Percentiles rank a stretch among this genome's conserved stretches.
These are phyloP conservation scores for Dendryphion nanum DNA, from an alignment of 2,329 filamentous ascomycete genomes.

Conservation along the genomic window DNA sequence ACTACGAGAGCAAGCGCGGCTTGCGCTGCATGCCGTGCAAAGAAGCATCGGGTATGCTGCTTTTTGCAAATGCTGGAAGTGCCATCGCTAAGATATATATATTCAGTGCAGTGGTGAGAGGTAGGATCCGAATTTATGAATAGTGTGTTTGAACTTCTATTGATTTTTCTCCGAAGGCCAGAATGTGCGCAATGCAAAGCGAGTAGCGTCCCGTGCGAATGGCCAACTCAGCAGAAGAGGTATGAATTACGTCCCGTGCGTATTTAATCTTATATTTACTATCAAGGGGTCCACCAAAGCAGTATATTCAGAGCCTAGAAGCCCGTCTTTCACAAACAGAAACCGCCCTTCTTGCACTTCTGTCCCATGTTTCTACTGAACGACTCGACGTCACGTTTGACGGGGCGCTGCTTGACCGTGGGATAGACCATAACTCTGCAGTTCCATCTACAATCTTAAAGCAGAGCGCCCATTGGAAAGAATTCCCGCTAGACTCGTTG, in stretches of 20 bases:
- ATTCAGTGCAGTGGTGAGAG: background rate
- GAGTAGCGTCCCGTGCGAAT: conserved; percentile 2
- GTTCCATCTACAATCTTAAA: too few relatives aligned
- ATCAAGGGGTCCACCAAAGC: conserved; percentile 3
- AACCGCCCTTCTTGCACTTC: background rate
- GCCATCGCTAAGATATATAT: background rate
- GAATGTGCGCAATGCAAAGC: conserved; percentile 3
- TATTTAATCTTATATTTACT: background rate
- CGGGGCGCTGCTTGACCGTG: too few relatives aligned
- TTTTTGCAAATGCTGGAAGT: background rate
- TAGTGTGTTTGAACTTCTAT: too few relatives aligned
- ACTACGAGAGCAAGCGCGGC: conserved; percentile 1
- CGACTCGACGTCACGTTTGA: background rate
- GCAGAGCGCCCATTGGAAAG: too few relatives aligned
- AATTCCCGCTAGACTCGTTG: background rate
- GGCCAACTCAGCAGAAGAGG: conserved; percentile 4
- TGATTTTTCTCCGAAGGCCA: conserved; percentile 1
- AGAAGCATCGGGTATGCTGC: conserved; percentile 1
- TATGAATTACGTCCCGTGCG: background rate
- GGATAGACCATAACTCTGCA: too few relatives aligned
- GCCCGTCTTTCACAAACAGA: conserved; percentile 2
- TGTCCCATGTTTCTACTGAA: background rate
- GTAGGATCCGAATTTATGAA: too few relatives aligned
- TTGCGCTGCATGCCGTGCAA: conserved; percentile 3
- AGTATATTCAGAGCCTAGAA: conserved; percentile 3